Percentiles rank a stretch among this genome's conserved stretches.
Evolutionary conservation across 1,139 yeast genomes (phyloP).

Genomic region (Taiozyma onychis): DNA sequence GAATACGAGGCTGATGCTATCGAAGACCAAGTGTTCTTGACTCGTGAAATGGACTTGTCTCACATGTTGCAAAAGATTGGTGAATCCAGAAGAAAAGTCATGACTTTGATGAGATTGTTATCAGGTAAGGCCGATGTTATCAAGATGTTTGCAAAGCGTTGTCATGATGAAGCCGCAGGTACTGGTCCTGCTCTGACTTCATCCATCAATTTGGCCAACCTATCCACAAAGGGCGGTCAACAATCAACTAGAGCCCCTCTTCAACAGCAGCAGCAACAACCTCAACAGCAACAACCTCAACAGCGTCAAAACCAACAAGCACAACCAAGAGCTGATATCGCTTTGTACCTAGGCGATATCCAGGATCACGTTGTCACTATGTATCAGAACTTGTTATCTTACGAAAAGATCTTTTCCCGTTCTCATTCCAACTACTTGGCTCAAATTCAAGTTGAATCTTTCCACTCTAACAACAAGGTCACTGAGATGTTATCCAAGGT

Average conservation of each 20-base stretch:
- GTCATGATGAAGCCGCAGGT: slow-evolving; percentile 58
- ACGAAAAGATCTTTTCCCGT: slow-evolving; percentile 88
- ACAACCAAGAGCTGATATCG: slow-evolving; percentile 78
- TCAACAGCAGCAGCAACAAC: slow-evolving; percentile 2
- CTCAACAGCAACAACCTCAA: slow-evolving; percentile 3
- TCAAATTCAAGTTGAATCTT: slow-evolving; percentile 88
- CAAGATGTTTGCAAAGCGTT: slow-evolving; percentile 94
- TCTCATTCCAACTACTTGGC: slow-evolving; percentile 92
- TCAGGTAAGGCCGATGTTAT: slow-evolving; percentile 97
- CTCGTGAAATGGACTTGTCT: slow-evolving; percentile 60
- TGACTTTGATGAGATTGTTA: slow-evolving; percentile 85
- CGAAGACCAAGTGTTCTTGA: slow-evolving; percentile 74
- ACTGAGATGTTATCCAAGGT: slow-evolving; percentile 87
- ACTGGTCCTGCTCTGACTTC: slow-evolving; percentile 32
- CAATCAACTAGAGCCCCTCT: slow-evolving; percentile 4
- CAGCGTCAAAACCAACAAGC: slow-evolving; percentile 27
- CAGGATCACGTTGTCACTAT: slow-evolving; percentile 96
- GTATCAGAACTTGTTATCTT: slow-evolving; percentile 85
- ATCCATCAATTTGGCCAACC: slow-evolving; percentile 30
- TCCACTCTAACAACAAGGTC: slow-evolving; percentile 75
- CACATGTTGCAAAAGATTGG: slow-evolving; percentile 78
- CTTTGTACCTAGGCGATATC: slow-evolving; percentile 89
- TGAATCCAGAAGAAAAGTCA: slow-evolving; percentile 81
- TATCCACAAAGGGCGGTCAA: slow-evolving; percentile 14
- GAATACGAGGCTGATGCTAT: slow-evolving; percentile 91